Base-by-base conservation (phyloP, 345 rosid species). In the Eucalyptus lansdowneana region DNA sequence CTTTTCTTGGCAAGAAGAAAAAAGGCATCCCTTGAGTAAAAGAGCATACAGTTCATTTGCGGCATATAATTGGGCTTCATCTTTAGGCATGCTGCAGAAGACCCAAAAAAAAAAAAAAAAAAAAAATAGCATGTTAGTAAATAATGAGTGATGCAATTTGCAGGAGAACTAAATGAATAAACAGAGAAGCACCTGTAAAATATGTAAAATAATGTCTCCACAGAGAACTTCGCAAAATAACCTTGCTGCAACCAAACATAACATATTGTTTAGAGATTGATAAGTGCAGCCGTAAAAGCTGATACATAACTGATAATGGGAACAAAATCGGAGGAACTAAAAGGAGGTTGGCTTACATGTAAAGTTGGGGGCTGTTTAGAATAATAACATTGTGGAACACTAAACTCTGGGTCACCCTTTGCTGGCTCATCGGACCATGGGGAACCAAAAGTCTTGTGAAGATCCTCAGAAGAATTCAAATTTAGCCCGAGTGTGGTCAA, bases 391-490 rank as follows among this genome's bases (percentile, higher is more conserved):
- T 91, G 95, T 44, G 99, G 99, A 89, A 97, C 99, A 49, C 89
- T 92, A 94, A 98, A 97, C 90, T 98, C 99, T 16, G 97, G 97
- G 83, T 98, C 99, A 42, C 96, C 99, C 95, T 96, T 98, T 50
- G 96, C 96, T 7, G 99, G 98, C 86, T 97, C 99, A 88, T 98
- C 98, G 50, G 99, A 95, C 99, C 99, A 98, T 51, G 99, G 99
- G 37, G 99, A 97, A 87, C 97, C 97, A 92, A 98, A 98, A n/a
- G 98, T 96, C 94, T 98, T 98, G 88, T 98, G 97, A 54, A 98
- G 98, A 92, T 95, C 97, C 88, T 96, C 99, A 6, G 96, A 86
- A 50, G 99, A 96, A 89, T 98, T 98, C 95, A 98, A 94, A 92
- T 96, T 97, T 87, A 97, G 93, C 49, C 99, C 99, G 27, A 98